Evolutionary conservation across 345 rosid species (phyloP), one percentile per base, ranked within the genome.

Genomic region (Populus tremula): DNA sequence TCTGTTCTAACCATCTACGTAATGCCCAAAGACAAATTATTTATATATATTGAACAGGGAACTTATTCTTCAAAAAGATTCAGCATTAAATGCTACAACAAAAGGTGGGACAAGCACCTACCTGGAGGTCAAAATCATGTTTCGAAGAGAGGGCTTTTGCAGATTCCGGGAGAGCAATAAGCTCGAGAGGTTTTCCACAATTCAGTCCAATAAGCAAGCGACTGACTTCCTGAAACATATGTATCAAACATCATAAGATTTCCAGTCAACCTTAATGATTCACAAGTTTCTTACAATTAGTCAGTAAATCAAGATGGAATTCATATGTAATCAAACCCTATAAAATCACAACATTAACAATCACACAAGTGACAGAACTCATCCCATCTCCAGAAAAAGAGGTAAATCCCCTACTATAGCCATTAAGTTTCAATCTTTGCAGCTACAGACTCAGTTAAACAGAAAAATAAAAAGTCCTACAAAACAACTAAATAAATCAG

Each of bases 71-170:
- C n/a, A 20, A 65, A 43, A 11, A 54, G 21, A 45, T 71, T 23
- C 33, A 13, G 53, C 23, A 2, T 2, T 10, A 5, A 50, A 17
- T 50, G 29, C 67, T 14, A 21, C 2, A 29, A 61, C 35, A 3
- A 12, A 23, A n/a, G 45, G 16, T 6, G 21, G 31, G 71, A 49
- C 8, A 35, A 49, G 23, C 2, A 18, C 43, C 27, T 69, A 92
- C 98, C 93, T 93, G 98, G 67, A 96, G 88, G 76, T 93, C 99
- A 71, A 96, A 96, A 78, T 85, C 86, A 84, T 90, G 88, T 53
- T 82, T 47, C n/a, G 82, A 84, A 73, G 94, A 87, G 64, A 89
- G 79, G 77, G 88, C 69, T 78, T 86, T 86, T 4, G 86, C 90
- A 74, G 91, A 83, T 18, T 87, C 92, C 2, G 90, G 86, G 5